Evolutionary conservation across 345 rosid species (phyloP), one percentile per base, ranked within the genome.

Genomic region (Clausena lansium): DNA sequence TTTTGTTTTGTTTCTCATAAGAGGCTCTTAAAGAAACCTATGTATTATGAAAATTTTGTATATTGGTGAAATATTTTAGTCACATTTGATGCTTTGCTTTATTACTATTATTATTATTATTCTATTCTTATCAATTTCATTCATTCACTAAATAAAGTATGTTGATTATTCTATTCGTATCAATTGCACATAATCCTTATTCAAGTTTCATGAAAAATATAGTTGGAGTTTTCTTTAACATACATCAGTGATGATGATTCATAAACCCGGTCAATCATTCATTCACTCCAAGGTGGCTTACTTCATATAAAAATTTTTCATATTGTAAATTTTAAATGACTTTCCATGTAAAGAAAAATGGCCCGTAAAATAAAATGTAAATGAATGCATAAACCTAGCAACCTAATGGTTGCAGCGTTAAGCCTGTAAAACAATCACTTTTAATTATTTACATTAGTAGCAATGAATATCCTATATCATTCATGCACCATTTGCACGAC

Each of bases 401-500:
- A 38, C 52, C 17, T 62, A 38, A n/a, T 38, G 19, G 24, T 30
- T 64, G 67, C 11, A 7, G 67, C 36, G 17, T 9, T 11, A 52
- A 11, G 30, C 19, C 28, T 38, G 11, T 38, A n/a, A 36, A 32
- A 24, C 41, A 57, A 30, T 24, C 62, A 71, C 28, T 17, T 22
- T 71, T 10, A 32, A 30, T 24, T 58, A 36, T 15, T 58, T 24
- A 57, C 76, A 39, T 60, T 24, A 17, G n/a, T 38, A 73, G 61
- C 4, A 59, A 35, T 28, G 24, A 55, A 71, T 14, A 67, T 24
- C 74, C 55, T 22, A 61, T 5, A 25, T 2, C 33, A 27, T 45
- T 59, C 54, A 74, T 66, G 70, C 58, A 45, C 32, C 59, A 61
- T 22, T 61, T 27, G 78, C 78, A 10, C 14, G 59, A 32, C 66